Base-by-base conservation (phyloP, 306 rosid species). In the Pachyrhizus erosus region DNA sequence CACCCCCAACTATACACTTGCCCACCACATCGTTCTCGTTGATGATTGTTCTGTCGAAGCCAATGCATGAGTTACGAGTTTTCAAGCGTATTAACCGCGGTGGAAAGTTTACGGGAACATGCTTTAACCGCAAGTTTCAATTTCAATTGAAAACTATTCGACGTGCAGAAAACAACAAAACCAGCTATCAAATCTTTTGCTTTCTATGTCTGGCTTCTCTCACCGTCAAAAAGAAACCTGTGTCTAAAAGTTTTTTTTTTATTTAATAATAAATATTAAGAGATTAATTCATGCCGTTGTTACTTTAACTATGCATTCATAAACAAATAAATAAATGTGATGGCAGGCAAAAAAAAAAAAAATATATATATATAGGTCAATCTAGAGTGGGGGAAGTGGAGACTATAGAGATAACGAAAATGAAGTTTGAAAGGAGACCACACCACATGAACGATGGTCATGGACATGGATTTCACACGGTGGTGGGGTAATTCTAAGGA, bases 391-490 rank as follows among this genome's bases (percentile, higher is more conserved):
- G 76, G 39, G 57, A 34, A 83, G 26, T 69, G 82, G 82, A 7
- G 68, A 70, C 74, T 10, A 37, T 2, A 21, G 52, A 48, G 86
- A 70, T 77, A 69, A 77, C 40, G 69, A 77, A 83, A 83, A 71
- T 77, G 86, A 83, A 75, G 37, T 71, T 60, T 61, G 21, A 62
- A 61, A 48, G 69, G 75, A 78, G 73, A 78, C 73, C 83, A 70
- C 86, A 39, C 51, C 86, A 49, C 86, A 83, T 82, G 86, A 82
- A 82, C 67, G 48, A 33, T 69, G 65, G 61, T 68, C 78, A 57
- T 37, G 49, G 72, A 67, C 72, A 67, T 70, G 72, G 77, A 66
- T 77, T 69, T 72, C 77, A 82, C 82, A 82, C 46, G 2, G 3
- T 83, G 68, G 86, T 77, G 79, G 79, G 83, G 82, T 76, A 54